phyloP scores from a whole-genome alignment of 257 asterid species.

The Cinchona pubescens region DNA sequence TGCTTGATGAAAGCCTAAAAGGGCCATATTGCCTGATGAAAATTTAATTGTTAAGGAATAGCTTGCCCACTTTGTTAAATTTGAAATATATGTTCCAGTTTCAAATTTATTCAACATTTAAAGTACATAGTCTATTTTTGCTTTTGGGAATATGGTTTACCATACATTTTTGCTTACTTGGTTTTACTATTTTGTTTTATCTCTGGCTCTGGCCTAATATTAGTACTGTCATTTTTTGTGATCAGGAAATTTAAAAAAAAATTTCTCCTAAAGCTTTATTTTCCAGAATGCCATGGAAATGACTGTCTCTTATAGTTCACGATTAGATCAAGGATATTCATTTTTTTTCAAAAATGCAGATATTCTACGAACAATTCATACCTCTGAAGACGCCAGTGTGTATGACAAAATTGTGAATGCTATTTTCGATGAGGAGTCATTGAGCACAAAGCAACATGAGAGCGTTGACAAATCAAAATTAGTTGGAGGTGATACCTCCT shows the following conservation, averaged over 20 bases:
- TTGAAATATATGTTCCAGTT: background rate
- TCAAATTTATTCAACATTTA: background rate
- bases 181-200: background rate
- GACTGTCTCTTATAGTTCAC: constrained; percentile 12
- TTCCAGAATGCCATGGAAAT: background rate
- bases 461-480: constrained; percentile 55
- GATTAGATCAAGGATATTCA: constrained; percentile 14
- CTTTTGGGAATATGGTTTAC: background rate
- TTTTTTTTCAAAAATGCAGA: constrained; percentile 46
- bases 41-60: background rate
- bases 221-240: background rate
- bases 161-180: background rate
- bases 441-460: constrained; percentile 47
- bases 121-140: background rate
- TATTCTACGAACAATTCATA: constrained; percentile 70
- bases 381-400: constrained; percentile 68
- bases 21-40: background rate
- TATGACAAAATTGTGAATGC: constrained; percentile 78
- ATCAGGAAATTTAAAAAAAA: background rate
- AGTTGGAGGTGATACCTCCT: constrained; percentile 51
- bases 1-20: background rate
- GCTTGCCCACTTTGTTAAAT: background rate
- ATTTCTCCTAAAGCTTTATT: background rate
- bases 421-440: constrained; percentile 66
- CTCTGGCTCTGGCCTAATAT: background rate